A percentile compares a stretch with the other conserved stretches of the same genome.
Evolutionary conservation across 148 eudicot genomes (phyloP).

Genomic region (Rheum nobile): DNA sequence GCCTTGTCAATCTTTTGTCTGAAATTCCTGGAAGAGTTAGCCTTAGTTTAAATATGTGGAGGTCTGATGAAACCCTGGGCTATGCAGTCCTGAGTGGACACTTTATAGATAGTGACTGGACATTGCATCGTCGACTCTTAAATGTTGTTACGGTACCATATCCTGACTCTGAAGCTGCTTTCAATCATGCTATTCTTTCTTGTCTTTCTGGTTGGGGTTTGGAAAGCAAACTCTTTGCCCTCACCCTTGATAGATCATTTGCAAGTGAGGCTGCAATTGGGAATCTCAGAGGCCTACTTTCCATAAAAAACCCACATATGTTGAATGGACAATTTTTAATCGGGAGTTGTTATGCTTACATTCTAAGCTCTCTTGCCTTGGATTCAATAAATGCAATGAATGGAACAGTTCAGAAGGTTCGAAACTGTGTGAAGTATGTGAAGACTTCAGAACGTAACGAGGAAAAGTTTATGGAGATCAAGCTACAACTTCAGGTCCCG

Average conservation of each 20-base stretch:
- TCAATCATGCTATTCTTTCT: slow-evolving; percentile 43
- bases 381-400: slow-evolving; percentile 33
- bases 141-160: slow-evolving; percentile 46
- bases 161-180: slow-evolving; percentile 64
- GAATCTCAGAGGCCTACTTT: slow-evolving; percentile 48
- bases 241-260: slow-evolving; percentile 58
- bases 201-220: slow-evolving; percentile 64
- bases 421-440: slow-evolving; percentile 65
- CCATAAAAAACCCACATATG: slow-evolving; percentile 36
- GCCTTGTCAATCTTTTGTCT: slow-evolving; percentile 3
- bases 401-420: slow-evolving; percentile 47
- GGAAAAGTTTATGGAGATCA: slow-evolving; percentile 35
- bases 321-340: slow-evolving; percentile 57
- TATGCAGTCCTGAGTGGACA: slow-evolving; percentile 10
- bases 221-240: slow-evolving; percentile 56
- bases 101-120: slow-evolving; percentile 20
- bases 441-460: slow-evolving; percentile 34
- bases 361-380: slow-evolving; percentile 42
- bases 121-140: slow-evolving; percentile 48
- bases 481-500: slow-evolving; percentile 50
- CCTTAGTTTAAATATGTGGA: slow-evolving; percentile 8
- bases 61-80: neutral
- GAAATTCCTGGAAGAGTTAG: slow-evolving; percentile 8
- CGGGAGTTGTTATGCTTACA: slow-evolving; percentile 60
- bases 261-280: slow-evolving; percentile 38